phyloP scores from a whole-genome alignment of 306 rosid genomes.

The Pterocarpus santalinus region DNA sequence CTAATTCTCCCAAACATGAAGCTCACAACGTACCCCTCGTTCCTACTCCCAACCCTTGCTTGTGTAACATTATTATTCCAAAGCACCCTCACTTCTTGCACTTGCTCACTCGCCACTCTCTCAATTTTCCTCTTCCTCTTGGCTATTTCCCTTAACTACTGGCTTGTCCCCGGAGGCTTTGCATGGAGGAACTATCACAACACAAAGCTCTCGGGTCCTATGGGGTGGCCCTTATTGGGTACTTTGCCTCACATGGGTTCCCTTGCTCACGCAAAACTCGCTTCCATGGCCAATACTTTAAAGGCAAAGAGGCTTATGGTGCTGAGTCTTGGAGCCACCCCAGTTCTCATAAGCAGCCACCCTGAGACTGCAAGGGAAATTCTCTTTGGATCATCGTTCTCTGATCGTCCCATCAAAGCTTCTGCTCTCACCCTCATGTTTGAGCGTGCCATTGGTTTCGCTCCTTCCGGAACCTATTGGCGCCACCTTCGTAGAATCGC shows the following conservation, averaged over 20 bases:
- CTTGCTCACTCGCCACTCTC: slow-evolving; percentile 42
- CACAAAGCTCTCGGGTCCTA: slow-evolving; percentile 58
- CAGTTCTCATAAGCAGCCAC: slow-evolving; percentile 76
- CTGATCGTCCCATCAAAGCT: slow-evolving; percentile 83
- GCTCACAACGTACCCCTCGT: slow-evolving; percentile 29
- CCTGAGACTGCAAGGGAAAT: slow-evolving; percentile 89
- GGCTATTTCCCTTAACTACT: slow-evolving; percentile 54
- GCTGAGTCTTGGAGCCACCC: slow-evolving; percentile 72
- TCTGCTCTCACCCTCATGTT: slow-evolving; percentile 83
- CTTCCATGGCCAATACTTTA: slow-evolving; percentile 55
- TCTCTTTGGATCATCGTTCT: slow-evolving; percentile 64
- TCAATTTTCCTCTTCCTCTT: slow-evolving; percentile 38
- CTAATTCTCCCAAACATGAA: slow-evolving; percentile 48
- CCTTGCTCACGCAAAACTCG: slow-evolving; percentile 73
- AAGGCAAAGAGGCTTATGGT: slow-evolving; percentile 78
- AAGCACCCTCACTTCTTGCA: slow-evolving; percentile 9
- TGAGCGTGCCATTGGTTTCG: slow-evolving; percentile 93
- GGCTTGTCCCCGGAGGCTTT: slow-evolving; percentile 83
- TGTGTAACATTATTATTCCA: slow-evolving; percentile 29
- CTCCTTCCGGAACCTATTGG: slow-evolving; percentile 82
- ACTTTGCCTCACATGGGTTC: slow-evolving; percentile 69
- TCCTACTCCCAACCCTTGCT: slow-evolving; percentile 34
- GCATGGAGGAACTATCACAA: slow-evolving; percentile 71
- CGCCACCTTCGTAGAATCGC: slow-evolving; percentile 74
- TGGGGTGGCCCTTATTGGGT: slow-evolving; percentile 85